Base-by-base conservation (phyloP, 495 filamentous ascomycete species). In the Xylaria cubensis region DNA sequence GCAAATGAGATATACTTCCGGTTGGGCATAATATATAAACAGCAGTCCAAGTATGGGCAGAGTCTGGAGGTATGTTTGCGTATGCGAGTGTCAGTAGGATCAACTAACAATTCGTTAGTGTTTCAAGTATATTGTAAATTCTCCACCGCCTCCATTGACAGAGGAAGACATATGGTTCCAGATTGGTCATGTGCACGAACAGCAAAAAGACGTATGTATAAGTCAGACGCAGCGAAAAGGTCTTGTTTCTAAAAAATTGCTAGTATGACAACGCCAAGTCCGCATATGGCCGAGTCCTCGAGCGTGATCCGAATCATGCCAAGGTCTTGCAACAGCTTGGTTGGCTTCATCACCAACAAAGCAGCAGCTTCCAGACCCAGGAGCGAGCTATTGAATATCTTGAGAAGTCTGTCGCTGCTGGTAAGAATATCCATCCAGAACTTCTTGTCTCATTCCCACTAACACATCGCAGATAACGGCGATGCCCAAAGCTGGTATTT, bases 121-220 rank as follows among this genome's bases (percentile, higher is more conserved):
- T 82, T 99, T 99, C 82, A 94, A 94, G 81, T 99, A 97, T 80
- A 99, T 99, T 71, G 94, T 98, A 67, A 93, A 89, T 69, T 94
- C 97, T 59, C 97, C 96, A 24, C 96, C 96, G 10, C 88, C 94
- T 4, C 96, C 96, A 19, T 82, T 99, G 80, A 98, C 94, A 1
- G 95, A 98, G 78, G 96, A 98, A 80, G 96, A 99, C 77, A 99
- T 99, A 72, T 98, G 95, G 95, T 99, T 99, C 83, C 96, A 99
- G 80, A 98, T 99, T 75, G 96, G 96, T 32, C 96, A 99, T 81
- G 96, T 99, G 61, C 94, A 99, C 79, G 96, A 99, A 75, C 97
- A 98, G 76, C 95, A 98, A 80, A 98, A 98, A 86, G 96, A 99
- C 75, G 96, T 98, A 86, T 82, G 96, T 88, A 15, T 46, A 51